Base-by-base conservation (phyloP, 1,284 basidiomycete genomes). In the Fomitopsis pinicola region DNA sequence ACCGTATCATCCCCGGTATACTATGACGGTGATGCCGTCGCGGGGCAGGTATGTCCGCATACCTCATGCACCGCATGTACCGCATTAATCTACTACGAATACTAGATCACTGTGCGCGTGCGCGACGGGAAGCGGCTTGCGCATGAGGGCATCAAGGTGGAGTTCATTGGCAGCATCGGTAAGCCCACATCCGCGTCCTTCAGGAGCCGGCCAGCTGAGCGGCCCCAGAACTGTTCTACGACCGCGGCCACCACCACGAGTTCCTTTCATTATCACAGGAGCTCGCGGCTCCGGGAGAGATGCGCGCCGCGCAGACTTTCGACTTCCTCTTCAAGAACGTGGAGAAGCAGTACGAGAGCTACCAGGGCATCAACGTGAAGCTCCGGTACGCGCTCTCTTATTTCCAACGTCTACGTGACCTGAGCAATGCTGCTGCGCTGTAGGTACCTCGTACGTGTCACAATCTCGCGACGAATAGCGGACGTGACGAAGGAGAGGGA, bases 321-420 rank as follows among this genome's bases (percentile, higher is more conserved):
- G 95, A 98, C 59, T 99, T 99, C 76, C 83, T 87, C 67, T 99
- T 99, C 85, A 98, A 98, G 82, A 98, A 97, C 70, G 94, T 99
- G 55, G 97, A 99, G 84, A 98, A 99, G 80, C 95, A 97, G 73
- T 98, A 94, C 71, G 97, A 99, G 80, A 95, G 92, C 70, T 98
- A 98, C 73, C 90, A 95, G 67, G 97, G 97, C 1, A 98, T 98
- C 74, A 99, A 99, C 71, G 97, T 99, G 65, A 98, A 98, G 77
- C 83, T 99, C 66, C 80, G 95, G 94, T 94, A 64, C 64, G 87
- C 22, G 35, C 9, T 33, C 40, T 28, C 33, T 45, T 17, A 55
- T 54, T 36, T 40, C 2, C 19, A 2, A 5, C 14, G 22, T 48
- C 22, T 22, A 10, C 10, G 57, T 28, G 14, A 17, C 17, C 38